These are phyloP conservation scores for Colletotrichum spinosum DNA, from an alignment of 2,329 filamentous ascomycete species.

Conservation along the genomic window DNA sequence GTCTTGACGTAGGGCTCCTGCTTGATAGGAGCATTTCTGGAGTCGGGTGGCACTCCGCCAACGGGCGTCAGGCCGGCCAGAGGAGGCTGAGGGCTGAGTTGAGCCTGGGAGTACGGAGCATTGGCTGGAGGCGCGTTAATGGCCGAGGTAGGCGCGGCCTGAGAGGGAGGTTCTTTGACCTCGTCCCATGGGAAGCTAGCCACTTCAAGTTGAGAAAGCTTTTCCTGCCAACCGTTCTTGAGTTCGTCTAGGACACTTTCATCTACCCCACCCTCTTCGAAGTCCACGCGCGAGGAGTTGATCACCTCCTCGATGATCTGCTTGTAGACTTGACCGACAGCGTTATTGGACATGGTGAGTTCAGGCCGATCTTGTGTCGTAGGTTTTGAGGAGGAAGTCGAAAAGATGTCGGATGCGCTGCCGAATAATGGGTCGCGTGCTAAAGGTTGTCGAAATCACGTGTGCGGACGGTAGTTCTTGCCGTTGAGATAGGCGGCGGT, in stretches of 20 bases:
- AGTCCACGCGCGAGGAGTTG: slow-evolving; percentile 91
- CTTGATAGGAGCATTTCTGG: slow-evolving; percentile 53
- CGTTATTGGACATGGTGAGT: slow-evolving; percentile 66
- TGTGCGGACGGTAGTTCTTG: not conserved
- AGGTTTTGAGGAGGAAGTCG: not conserved
- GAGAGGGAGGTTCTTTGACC: slow-evolving; percentile 69
- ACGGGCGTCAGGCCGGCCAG: slow-evolving; percentile 44
- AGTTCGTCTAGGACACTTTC: slow-evolving; percentile 88
- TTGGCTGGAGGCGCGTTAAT: slow-evolving; percentile 40
- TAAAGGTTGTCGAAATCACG: not conserved
- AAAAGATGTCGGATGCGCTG: not conserved
- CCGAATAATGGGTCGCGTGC: not conserved
- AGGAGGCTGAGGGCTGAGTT: slow-evolving; percentile 49
- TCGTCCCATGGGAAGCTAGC: slow-evolving; percentile 94
- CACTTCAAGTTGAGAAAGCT: slow-evolving; percentile 85
- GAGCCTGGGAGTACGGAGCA: slow-evolving; percentile 48
- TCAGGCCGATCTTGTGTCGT: not conserved
- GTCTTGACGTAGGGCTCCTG: slow-evolving; percentile 60
- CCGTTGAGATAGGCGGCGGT: not conserved
- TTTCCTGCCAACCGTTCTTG: slow-evolving; percentile 90
- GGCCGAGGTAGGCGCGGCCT: slow-evolving; percentile 49
- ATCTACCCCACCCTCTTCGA: slow-evolving; percentile 95
- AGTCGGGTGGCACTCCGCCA: slow-evolving; percentile 50
- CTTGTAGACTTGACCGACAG: slow-evolving; percentile 83
- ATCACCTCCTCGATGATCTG: slow-evolving; percentile 87